A percentile compares a stretch with the other conserved stretches of the same genome.
Evolutionary conservation across 1,284 basidiomycete species (phyloP).

Genomic region (Rhodotorula sp.): DNA sequence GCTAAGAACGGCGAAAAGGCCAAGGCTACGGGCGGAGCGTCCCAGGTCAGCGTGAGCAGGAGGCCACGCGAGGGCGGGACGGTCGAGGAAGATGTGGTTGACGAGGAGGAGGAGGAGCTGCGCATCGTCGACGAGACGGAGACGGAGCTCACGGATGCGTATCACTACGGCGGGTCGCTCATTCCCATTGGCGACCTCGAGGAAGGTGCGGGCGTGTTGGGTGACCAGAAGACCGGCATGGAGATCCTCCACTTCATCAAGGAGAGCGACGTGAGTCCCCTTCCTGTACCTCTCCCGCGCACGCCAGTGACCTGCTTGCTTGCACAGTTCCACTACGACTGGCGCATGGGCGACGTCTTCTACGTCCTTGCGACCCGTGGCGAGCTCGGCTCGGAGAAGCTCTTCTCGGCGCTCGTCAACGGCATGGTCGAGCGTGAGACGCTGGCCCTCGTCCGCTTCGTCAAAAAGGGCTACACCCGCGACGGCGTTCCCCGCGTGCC

Average conservation of each 20-base stretch:
- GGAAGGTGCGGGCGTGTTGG: constrained; percentile 67
- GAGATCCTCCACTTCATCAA: constrained; percentile 85
- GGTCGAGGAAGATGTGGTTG: constrained; percentile 19
- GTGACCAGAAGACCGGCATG: constrained; percentile 75
- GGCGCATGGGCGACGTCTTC: constrained; percentile 80
- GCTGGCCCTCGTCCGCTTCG: constrained; percentile 79
- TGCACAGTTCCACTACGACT: constrained; percentile 72
- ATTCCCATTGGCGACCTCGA: constrained; percentile 70
- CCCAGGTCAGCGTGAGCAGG: constrained; percentile 2
- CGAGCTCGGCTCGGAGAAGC: constrained; percentile 72
- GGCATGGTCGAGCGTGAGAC: constrained; percentile 70
- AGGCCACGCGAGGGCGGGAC: constrained; percentile 39
- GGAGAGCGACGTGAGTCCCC: constrained; percentile 60
- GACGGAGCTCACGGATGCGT: constrained; percentile 67
- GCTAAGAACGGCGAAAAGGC: not conserved
- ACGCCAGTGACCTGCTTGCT: not conserved
- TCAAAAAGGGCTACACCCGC: constrained; percentile 58
- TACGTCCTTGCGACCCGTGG: constrained; percentile 79
- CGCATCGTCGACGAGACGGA: not conserved
- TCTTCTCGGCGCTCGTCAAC: constrained; percentile 79
- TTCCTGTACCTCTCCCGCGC: no score
- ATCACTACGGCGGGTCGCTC: constrained; percentile 89
- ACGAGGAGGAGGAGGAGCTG: constrained; percentile 20
- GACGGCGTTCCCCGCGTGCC: constrained; percentile 42
- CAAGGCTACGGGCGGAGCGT: constrained; percentile 52